Evolutionary conservation across 257 asterid genomes (phyloP).

Genomic region (Solanum etuberosum): DNA sequence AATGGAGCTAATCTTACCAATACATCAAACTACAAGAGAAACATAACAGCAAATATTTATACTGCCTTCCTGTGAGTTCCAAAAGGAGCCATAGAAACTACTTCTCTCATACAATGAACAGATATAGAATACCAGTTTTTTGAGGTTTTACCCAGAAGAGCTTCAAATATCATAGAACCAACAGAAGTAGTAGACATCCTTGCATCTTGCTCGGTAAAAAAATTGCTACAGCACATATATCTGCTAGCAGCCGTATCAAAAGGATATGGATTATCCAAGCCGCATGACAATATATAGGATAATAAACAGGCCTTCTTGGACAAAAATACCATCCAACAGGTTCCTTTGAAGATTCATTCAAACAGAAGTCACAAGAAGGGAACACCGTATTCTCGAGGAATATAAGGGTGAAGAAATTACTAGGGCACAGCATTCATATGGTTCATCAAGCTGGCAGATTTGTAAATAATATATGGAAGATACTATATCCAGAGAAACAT

Average conservation of each 20-base stretch:
- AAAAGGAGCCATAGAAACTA: slow-evolving; percentile 47
- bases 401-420: slow-evolving; percentile 22
- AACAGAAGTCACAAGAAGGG: slow-evolving; percentile 39
- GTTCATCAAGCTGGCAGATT: slow-evolving; percentile 18
- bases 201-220: slow-evolving; percentile 27
- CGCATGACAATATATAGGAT: slow-evolving; percentile 17
- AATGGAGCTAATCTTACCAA: slow-evolving; percentile 56
- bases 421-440: slow-evolving; percentile 22
- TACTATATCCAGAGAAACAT: slow-evolving; percentile 20
- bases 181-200: slow-evolving; percentile 41
- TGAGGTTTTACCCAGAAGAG: slow-evolving; percentile 35
- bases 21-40: slow-evolving; percentile 37
- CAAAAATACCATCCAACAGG: slow-evolving; percentile 27
- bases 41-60: slow-evolving; percentile 48
- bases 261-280: slow-evolving; percentile 20
- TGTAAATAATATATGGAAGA: slow-evolving; percentile 3
- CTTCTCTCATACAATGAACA: slow-evolving; percentile 37
- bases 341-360: slow-evolving; percentile 34
- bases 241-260: slow-evolving; percentile 32
- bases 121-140: slow-evolving; percentile 36
- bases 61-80: slow-evolving; percentile 61
- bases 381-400: slow-evolving; percentile 33
- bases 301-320: slow-evolving; percentile 15
- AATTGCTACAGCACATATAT: slow-evolving; percentile 25
- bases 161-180: slow-evolving; percentile 45